phyloP scores from a whole-genome alignment of 805 yeast species.

The Saccharomycopsis oosterbeekiorum region DNA sequence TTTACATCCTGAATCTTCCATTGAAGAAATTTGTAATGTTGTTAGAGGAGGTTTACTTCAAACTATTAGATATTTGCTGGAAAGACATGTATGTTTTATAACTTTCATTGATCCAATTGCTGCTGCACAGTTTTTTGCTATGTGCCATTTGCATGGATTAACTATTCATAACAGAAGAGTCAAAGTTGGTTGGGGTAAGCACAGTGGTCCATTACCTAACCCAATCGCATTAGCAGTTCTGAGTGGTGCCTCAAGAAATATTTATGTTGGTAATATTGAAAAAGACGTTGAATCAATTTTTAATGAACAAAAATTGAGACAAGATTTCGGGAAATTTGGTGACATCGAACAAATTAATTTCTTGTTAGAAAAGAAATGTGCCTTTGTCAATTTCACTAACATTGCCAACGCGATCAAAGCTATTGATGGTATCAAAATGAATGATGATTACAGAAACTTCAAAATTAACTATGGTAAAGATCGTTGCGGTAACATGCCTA shows the following conservation, averaged over 20 bases:
- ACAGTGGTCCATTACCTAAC: constrained; percentile 83
- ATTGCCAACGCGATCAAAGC: constrained; percentile 88
- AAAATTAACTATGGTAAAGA: constrained; percentile 91
- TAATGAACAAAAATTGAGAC: constrained; percentile 51
- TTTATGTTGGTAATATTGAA: constrained; percentile 70
- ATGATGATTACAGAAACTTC: constrained; percentile 55
- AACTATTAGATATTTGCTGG: constrained; percentile 67
- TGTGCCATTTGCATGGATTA: constrained; percentile 84
- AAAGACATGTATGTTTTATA: constrained; percentile 86
- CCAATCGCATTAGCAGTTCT: constrained; percentile 84
- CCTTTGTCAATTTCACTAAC: constrained; percentile 84
- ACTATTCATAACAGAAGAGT: constrained; percentile 78
- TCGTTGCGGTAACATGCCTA: constrained; percentile 89
- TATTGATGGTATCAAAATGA: constrained; percentile 78
- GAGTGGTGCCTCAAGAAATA: constrained; percentile 89
- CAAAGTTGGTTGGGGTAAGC: constrained; percentile 97
- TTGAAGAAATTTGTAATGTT: constrained; percentile 92
- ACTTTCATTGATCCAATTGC: constrained; percentile 95
- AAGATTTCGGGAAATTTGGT: constrained; percentile 74
- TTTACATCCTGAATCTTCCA: constrained; percentile 76
- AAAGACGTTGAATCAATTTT: constrained; percentile 33
- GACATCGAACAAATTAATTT: constrained; percentile 93
- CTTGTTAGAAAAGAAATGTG: constrained; percentile 74
- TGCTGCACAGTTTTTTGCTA: constrained; percentile 94
- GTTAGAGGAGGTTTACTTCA: constrained; percentile 93